phyloP scores from a whole-genome alignment of 164 flowering plant genomes.

The Sedum album region DNA sequence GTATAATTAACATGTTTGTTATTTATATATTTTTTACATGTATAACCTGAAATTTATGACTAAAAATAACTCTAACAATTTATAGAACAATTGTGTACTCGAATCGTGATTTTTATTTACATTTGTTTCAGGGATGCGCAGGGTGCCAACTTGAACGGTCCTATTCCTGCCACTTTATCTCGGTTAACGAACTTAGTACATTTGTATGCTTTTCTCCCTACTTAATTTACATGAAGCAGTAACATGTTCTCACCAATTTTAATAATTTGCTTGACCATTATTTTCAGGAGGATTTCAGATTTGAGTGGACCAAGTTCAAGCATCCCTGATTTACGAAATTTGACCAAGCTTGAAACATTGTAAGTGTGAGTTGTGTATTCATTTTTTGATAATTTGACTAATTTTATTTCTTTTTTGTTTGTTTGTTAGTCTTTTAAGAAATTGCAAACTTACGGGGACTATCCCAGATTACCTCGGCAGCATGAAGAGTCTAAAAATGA shows the following conservation, averaged over 20 bases:
- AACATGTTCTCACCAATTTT: not conserved
- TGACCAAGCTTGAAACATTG: constrained; percentile 34
- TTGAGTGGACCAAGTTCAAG: constrained; percentile 33
- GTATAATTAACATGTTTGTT: too few species aligned
- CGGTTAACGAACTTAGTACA: constrained; percentile 31
- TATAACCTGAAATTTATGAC: too few species aligned
- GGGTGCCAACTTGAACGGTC: constrained; percentile 77
- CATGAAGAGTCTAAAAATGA: constrained; percentile 47
- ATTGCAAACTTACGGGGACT: constrained; percentile 47
- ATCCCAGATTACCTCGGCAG: constrained; percentile 51
- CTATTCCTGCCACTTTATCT: constrained; percentile 61
- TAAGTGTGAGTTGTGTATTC: constrained; percentile 27
- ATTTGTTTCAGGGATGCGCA: constrained; percentile 55
- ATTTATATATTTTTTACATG: too few species aligned
- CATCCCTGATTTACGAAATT: constrained; percentile 46
- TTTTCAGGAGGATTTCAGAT: constrained; percentile 77
- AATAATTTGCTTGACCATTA: constrained; percentile 5
- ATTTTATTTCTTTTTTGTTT: not conserved
- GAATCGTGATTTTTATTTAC: not conserved
- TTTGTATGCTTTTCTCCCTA: constrained; percentile 35
- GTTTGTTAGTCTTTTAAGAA: constrained; percentile 56
- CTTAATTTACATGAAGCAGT: not conserved
- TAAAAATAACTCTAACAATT: too few species aligned
- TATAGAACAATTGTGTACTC: too few species aligned
- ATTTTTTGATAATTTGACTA: too few species aligned